phyloP scores from a whole-genome alignment of 139 green algal genomes.

The Tetraselmis chui region DNA sequence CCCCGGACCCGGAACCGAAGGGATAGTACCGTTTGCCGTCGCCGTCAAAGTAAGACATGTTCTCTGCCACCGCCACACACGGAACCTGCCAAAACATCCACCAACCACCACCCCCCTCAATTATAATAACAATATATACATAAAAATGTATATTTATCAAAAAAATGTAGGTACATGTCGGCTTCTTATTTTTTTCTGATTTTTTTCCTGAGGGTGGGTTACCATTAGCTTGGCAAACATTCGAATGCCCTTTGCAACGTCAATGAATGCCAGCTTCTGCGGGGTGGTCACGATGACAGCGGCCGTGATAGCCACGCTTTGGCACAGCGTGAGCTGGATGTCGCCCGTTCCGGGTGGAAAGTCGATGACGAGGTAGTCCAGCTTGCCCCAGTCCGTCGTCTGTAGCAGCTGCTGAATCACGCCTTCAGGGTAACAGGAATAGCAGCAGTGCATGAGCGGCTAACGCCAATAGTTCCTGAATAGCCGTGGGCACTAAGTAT shows the following conservation, averaged over 20 bases:
- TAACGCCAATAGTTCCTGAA: no score
- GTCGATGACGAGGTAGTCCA: slow-evolving; percentile 98
- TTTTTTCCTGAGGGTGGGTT: no score
- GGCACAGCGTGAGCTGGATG: slow-evolving; percentile 93
- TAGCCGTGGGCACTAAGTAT: no score
- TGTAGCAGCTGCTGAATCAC: slow-evolving; percentile 94
- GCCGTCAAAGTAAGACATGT: slow-evolving; percentile 96
- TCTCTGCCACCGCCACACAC: slow-evolving; percentile 96
- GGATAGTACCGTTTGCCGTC: slow-evolving; percentile 75
- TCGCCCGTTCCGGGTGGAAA: slow-evolving; percentile 97
- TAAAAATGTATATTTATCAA: no score
- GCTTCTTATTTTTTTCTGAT: no score
- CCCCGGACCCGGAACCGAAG: slow-evolving; percentile 62
- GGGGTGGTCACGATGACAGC: slow-evolving; percentile 98
- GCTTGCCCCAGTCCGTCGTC: slow-evolving; percentile 84
- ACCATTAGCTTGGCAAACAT: slow-evolving; percentile 94
- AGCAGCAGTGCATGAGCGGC: no score
- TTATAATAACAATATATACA: slow-evolving; percentile 43
- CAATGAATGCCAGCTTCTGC: slow-evolving; percentile 96
- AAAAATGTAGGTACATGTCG: no score
- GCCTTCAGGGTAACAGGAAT: no score
- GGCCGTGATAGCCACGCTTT: slow-evolving; percentile 81
- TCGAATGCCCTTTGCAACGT: slow-evolving; percentile 96
- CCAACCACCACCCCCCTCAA: slow-evolving; percentile 24
- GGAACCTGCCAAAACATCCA: slow-evolving; percentile 57